Evolutionary conservation across 495 filamentous ascomycete genomes (phyloP).

Genomic region (Aspergillus sclerotiicarbonarius): DNA sequence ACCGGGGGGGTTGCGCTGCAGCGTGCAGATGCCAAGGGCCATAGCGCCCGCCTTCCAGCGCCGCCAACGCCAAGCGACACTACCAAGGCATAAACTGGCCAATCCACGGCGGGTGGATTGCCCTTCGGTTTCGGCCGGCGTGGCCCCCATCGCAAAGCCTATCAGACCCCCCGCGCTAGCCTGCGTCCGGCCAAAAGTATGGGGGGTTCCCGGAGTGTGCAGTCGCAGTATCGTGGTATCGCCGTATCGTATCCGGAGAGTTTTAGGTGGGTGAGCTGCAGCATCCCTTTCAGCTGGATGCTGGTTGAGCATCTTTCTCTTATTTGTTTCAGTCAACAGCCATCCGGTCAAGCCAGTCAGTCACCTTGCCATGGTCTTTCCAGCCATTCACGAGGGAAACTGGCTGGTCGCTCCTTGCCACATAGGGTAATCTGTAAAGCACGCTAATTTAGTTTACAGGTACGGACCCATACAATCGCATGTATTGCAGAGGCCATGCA

Average conservation of each 20-base stretch:
- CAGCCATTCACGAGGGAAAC: background rate
- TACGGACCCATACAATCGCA: constrained; percentile 3
- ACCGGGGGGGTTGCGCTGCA: background rate
- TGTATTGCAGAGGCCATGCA: background rate
- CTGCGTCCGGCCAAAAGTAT: background rate
- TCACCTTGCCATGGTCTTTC: background rate
- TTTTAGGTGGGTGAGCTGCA: too few species aligned
- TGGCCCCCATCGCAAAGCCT: background rate
- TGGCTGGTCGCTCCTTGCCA: background rate
- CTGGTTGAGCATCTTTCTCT: too few species aligned
- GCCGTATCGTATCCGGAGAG: too few species aligned
- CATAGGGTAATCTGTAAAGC: background rate
- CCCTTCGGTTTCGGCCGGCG: background rate
- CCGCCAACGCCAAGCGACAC: background rate
- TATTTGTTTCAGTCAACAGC: too few species aligned
- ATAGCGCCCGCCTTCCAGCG: background rate
- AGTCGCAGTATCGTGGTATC: background rate
- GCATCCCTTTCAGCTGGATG: too few species aligned
- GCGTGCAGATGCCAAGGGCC: background rate
- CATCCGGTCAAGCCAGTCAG: background rate
- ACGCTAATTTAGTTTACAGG: background rate
- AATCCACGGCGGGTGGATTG: background rate
- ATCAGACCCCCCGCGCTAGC: constrained; percentile 1
- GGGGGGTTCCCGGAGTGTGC: background rate
- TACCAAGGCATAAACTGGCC: background rate